A percentile compares a stretch with the other conserved stretches of the same genome.
Evolutionary conservation across 805 yeast species (phyloP).

Genomic region (Yarrowia hollandica): DNA sequence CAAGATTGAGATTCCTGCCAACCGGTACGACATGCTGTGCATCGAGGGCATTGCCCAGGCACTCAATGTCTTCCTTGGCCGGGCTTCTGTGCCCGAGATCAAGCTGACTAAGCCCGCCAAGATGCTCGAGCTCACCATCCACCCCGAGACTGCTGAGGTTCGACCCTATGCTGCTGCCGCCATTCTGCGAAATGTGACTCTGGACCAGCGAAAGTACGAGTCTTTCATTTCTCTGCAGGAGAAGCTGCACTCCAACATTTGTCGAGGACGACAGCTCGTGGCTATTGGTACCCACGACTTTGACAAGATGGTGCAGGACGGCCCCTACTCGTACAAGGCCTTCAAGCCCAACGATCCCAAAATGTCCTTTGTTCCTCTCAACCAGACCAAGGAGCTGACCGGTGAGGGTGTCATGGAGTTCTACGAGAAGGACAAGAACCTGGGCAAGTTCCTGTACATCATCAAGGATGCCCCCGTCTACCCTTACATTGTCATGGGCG

Average conservation of each 20-base stretch:
- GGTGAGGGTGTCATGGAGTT: slow-evolving; percentile 84
- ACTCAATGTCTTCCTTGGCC: slow-evolving; percentile 83
- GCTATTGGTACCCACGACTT: slow-evolving; percentile 98
- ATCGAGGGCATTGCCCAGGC: slow-evolving; percentile 98
- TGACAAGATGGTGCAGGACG: slow-evolving; percentile 58
- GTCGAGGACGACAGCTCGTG: slow-evolving; percentile 95
- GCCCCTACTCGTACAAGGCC: slow-evolving; percentile 88
- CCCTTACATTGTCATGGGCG: slow-evolving; percentile 79
- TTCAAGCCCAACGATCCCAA: slow-evolving; percentile 72
- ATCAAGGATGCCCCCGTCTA: slow-evolving; percentile 84
- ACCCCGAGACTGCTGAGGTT: slow-evolving; percentile 66
- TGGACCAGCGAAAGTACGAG: slow-evolving; percentile 82
- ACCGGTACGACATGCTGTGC: slow-evolving; percentile 96
- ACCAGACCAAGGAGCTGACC: slow-evolving; percentile 52
- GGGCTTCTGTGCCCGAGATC: slow-evolving; percentile 62
- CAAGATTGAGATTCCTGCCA: slow-evolving; percentile 96
- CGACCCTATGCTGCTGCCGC: slow-evolving; percentile 97
- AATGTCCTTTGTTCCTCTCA: slow-evolving; percentile 46
- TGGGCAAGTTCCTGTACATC: slow-evolving; percentile 85
- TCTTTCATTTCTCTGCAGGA: slow-evolving; percentile 96
- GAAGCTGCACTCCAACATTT: slow-evolving; percentile 88
- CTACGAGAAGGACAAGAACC: slow-evolving; percentile 85
- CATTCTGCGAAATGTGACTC: slow-evolving; percentile 77
- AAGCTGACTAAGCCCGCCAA: slow-evolving; percentile 63
- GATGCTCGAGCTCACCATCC: slow-evolving; percentile 63